Evolutionary conservation across 805 yeast species (phyloP).

Genomic region (Wickerhamomyces bisporus): DNA sequence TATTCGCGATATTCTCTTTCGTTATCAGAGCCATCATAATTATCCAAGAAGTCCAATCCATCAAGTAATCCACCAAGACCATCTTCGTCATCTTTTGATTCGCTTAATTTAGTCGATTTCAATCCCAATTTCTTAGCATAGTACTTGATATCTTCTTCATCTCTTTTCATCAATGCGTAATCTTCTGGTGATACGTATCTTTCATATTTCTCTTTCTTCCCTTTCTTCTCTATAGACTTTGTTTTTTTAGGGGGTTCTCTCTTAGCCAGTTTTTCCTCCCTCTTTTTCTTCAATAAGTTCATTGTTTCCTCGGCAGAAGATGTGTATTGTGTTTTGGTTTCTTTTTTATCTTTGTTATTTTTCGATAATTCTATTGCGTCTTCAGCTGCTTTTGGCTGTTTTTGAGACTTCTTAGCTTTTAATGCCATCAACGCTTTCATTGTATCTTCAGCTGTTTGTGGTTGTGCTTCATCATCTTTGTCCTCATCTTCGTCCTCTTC

Average conservation of each 20-base stretch:
- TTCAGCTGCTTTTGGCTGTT: constrained; percentile 26
- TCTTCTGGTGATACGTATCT: constrained; percentile 38
- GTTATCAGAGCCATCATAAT: constrained; percentile 24
- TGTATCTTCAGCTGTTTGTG: constrained; percentile 37
- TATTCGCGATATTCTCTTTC: constrained; percentile 28
- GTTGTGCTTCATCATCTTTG: constrained; percentile 25
- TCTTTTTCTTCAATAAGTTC: constrained; percentile 24
- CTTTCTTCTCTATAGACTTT: constrained; percentile 14
- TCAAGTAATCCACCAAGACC: constrained; percentile 78
- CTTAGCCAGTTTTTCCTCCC: constrained; percentile 13
- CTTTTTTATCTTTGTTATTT: constrained; percentile 18
- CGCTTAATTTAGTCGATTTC: constrained; percentile 46
- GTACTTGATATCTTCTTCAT: constrained; percentile 74
- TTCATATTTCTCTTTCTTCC: constrained; percentile 9
- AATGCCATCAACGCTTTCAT: constrained; percentile 38
- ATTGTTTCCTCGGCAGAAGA: constrained; percentile 30
- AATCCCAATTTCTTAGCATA: constrained; percentile 80
- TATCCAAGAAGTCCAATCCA: constrained; percentile 45
- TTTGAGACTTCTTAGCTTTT: constrained; percentile 27
- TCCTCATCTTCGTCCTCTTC: constrained; percentile 24
- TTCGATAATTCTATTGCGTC: constrained; percentile 39
- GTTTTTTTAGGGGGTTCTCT: constrained; percentile 20
- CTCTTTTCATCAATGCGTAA: constrained; percentile 45
- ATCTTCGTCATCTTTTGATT: constrained; percentile 59
- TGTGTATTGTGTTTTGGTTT: constrained; percentile 5